Base-by-base conservation (phyloP, 2,329 filamentous ascomycete species). In the Fusarium anguioides region DNA sequence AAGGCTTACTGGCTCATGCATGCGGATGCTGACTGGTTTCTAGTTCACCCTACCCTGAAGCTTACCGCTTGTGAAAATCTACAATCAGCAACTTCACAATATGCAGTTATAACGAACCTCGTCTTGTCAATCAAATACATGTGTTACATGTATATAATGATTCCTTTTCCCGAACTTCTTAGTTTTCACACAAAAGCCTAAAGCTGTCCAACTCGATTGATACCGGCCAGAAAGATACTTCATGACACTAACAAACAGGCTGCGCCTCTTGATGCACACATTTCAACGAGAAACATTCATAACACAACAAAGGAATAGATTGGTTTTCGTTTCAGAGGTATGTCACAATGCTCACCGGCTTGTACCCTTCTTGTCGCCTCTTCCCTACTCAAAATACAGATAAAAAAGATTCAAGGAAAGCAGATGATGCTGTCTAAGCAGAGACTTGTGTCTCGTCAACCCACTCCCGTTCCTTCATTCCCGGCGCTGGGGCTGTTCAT, bases 381-480 rank as follows among this genome's bases (percentile, higher is more conserved):
- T 33, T 33, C 40, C 60, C 44, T 61, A 68, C 39, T 64, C 51
- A 66, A 66, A 64, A 60, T 46, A 64, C 31, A 68, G 31, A 67
- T 63, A 49, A 40, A 56, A 68, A 52, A 56, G 27, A 45, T 48
- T 29, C 36, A 68, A 64, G 24, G 23, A 50, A 64, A 66, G 47
- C 48, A 50, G 36, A 57, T 35, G 42, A 53, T 66, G 49, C 50
- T 48, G 47, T 71, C 42, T 58, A 58, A 56, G 47, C 52, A 55
- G 50, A 60, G 55, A 53, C 47, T 23, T 47, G 8, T 56, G 18
- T 57, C 49, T 55, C 53, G 40, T 50, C 55, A 51, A 27, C 35
- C 31, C 42, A 27, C 41, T 52, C 27, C 48, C 54, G 15, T 53
- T 47, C 39, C 21, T 45, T 57, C 37, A 35, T 45, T 51, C 24